Evolutionary conservation across 2,329 filamentous ascomycete genomes (phyloP).

Genomic region (Diaporthe caulivora): DNA sequence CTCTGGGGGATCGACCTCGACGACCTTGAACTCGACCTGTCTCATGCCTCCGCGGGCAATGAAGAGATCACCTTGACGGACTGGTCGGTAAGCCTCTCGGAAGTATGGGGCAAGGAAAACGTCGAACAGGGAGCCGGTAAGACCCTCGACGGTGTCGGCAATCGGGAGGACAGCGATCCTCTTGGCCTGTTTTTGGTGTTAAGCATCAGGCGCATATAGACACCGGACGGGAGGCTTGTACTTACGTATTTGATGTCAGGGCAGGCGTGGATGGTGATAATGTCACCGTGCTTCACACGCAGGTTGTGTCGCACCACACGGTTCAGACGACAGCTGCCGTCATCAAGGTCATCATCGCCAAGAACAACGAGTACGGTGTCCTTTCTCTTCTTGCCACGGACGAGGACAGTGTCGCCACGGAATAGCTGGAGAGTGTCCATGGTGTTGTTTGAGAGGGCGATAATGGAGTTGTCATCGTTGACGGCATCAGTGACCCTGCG

Average conservation of each 20-base stretch:
- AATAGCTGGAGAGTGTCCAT: conserved; percentile 99
- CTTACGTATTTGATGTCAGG: conserved; percentile 99
- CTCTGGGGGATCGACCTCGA: conserved; percentile 97
- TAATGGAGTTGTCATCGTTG: conserved; percentile 99
- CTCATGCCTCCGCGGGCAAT: conserved; percentile 98
- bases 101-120: conserved; percentile 99
- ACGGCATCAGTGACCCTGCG: conserved; percentile 94
- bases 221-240: conserved; percentile 58
- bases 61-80: conserved; percentile 97
- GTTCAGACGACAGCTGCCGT: conserved; percentile 97
- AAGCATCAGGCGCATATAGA: conserved; percentile 26
- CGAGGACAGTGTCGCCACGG: conserved; percentile 96
- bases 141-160: conserved; percentile 96
- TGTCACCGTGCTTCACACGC: conserved; percentile 97
- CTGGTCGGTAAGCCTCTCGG: conserved; percentile 97
- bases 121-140: conserved; percentile 97
- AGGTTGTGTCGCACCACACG: conserved; percentile 98
- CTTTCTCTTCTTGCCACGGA: conserved; percentile 99
- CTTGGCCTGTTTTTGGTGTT: conserved; percentile 78
- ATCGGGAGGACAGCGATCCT: conserved; percentile 98
- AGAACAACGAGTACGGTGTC: conserved; percentile 98
- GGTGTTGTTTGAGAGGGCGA: conserved; percentile 96
- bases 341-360: conserved; percentile 97
- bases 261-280: conserved; percentile 96
- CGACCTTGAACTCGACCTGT: conserved; percentile 99